Evolutionary conservation across 805 yeast genomes (phyloP), one percentile per base, ranked within the genome.

Genomic region (Saccharomycopsis fermentans): DNA sequence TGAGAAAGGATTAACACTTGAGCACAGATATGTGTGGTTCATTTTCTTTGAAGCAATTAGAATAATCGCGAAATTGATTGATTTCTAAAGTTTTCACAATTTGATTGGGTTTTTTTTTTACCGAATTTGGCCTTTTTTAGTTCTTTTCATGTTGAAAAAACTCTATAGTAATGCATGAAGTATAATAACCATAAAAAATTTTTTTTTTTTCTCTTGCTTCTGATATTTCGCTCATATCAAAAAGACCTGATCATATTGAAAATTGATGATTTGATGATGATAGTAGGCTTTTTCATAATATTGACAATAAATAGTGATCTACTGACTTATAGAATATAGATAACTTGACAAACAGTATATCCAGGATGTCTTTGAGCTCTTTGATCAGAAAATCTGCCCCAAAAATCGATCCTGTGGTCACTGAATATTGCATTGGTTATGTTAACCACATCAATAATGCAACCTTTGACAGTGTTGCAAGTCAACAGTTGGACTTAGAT

Each of bases 381-480:
- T 90, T 86, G 68, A 83, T 91, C 6, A 86, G 96, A 62, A 88
- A 86, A 70, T 92, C 96, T 0, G 94, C 84, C 3, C 91, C 96
- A 2, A 76, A 86, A 0, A 79, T 94, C 52, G 99, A 94, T 67
- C 84, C 91, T 1, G 82, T 90, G 11, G 96, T 94, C 19, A 79
- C 77, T 0, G 94, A 90, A 62, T 94, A 94, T 69, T 95, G 96
- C 3, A 85, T 86, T 40, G 99, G 99, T 0, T 94, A 91, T 66
- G 86, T 90, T 57, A 84, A 86, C 60, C 91, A 90, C 73, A 74
- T 94, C 19, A 82, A 90, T n/a, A 77, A 75, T 55, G 77, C 87
- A 19, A 89, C 94, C 0, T 84, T 82, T 63, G 96, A 90, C 70
- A 83, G 90, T 34, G 94, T 88, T n/a, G 74, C 83, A 29, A 84